Evolutionary conservation across 2,329 filamentous ascomycete species (phyloP), one percentile per base, ranked within the genome.

Genomic region (Apiospora marii): DNA sequence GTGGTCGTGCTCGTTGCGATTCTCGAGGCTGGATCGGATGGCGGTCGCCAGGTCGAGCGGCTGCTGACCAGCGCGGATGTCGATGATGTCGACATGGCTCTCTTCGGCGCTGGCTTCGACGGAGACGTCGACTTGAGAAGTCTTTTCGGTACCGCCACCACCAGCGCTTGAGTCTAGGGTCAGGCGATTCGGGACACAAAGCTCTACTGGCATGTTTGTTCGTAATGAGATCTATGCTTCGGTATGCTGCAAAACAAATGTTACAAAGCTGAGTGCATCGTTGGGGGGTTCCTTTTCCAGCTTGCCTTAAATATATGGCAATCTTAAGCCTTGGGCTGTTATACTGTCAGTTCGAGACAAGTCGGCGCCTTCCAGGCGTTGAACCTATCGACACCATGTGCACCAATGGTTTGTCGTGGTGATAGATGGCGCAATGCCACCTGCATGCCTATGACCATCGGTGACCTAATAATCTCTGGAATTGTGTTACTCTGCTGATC

Each of bases 1-100:
- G 69, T 92, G 85, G 2, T 30, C 53, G 7, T 61, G 30, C 53
- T 37, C 27, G 30, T 61, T 37, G 16, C 30, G 27, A 27, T 37
- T 2, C 7, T 61, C 30, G 16, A 61, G 30, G 53, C 53, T 7
- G 30, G 7, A 12, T 34, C 53, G 53, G 22, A 61, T 61, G 53
- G 30, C 53, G 7, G 30, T 8, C 1, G 30, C 27, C 27, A 61
- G 53, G 53, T 61, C 8, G 30, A 37, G 30, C 6, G 53, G 22
- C 30, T 61, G 90, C 87, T 77, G 91, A 88, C 75, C 87, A 86
- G 37, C 30, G 75, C 94, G 93, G 76, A 98, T 98, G 81, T 98
- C 94, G 80, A 96, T 91, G 78, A 98, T 97, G 78, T 92, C 86
- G 12, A 51, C 8, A 22, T 61, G 16, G 16, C 19, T 16, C 30